Base-by-base conservation (phyloP, 2,329 filamentous ascomycete genomes). In the Xylaria sp. region DNA sequence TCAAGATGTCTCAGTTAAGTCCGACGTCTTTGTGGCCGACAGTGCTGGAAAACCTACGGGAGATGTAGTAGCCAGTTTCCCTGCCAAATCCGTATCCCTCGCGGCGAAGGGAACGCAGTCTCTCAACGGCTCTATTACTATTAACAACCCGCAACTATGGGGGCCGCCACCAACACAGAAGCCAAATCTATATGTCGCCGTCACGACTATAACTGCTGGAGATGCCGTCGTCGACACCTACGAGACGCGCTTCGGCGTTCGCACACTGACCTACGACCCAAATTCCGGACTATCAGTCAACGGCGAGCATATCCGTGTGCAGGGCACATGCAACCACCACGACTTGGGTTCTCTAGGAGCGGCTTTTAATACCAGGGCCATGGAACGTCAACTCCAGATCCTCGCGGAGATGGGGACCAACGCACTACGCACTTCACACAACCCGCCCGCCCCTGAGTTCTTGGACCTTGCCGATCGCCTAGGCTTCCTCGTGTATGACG, bases 401-500 rank as follows among this genome's bases (percentile, higher is more conserved):
- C 76, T 87, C 0, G 79, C 78, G 19, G 83, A 85, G 8, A 80
- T 87, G 78, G 85, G 85, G 9, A 74, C 72, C 69, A 87, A 87
- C 67, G 82, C 83, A 0, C 76, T 87, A 3, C 81, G 85, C 3
- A 86, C 82, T 27, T 82, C 85, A 0, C 85, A 88, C 73, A 87
- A 87, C 74, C 85, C 85, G 0, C 85, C 85, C 0, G 84, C 85
- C 0, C 79, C 83, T 0, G 85, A 86, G 68, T 74, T 86, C 0
- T 79, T 88, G 0, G 82, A 85, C 9, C 71, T 87, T 6, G 80
- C 85, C 1, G 85, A 88, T 71, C 74, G 77, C 1, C 75, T 84
- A 74, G 85, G 85, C 0, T 81, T 87, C 65, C 56, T 88, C 3
- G 82, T 87, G 3, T 74, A 87, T 45, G 83, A 86, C 69, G 85